Conservation (phyloP, 495 filamentous ascomycete genomes). For the Bryoglossum gracile region DNA sequence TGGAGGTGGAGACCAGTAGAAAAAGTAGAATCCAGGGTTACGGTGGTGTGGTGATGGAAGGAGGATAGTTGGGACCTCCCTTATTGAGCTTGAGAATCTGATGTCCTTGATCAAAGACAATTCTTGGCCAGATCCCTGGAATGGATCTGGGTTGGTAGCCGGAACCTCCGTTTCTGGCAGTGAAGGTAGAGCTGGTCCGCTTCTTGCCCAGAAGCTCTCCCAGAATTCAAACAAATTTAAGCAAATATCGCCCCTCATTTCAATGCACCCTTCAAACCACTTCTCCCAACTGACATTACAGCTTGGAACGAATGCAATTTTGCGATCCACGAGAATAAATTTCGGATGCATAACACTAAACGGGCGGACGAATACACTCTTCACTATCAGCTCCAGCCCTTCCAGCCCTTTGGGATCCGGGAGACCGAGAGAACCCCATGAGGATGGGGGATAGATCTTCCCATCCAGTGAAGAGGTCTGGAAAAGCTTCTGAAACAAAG, state of each 20-base stretch:
- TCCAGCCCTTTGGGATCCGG: conserved; percentile 43
- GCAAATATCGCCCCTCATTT: conserved; percentile 49
- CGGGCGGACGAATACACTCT: conserved; percentile 63
- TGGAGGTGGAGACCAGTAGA: conserved; percentile 38
- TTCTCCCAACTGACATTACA: conserved; percentile 72
- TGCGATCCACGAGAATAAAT: conserved; percentile 61
- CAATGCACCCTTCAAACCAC: conserved; percentile 66
- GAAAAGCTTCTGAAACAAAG: conserved; percentile 60
- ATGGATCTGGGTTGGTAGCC: too few species aligned
- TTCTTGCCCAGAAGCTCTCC: conserved; percentile 44
- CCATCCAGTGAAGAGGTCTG: conserved; percentile 51
- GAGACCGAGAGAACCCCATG: conserved; percentile 53
- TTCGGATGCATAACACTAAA: conserved; percentile 76
- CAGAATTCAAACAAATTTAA: conserved; percentile 52
- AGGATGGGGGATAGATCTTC: conserved; percentile 45
- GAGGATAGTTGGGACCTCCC: conserved; percentile 39
- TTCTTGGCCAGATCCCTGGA: neutral
- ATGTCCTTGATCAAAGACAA: conserved; percentile 6
- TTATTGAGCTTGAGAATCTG: conserved; percentile 4
- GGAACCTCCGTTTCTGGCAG: neutral
- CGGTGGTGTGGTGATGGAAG: conserved; percentile 62
- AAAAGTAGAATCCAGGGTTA: conserved; percentile 49
- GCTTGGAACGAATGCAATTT: conserved; percentile 53
- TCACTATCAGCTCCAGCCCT: conserved; percentile 56
- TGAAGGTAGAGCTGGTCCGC: conserved; percentile 19